Evolutionary conservation across 2,329 filamentous ascomycete genomes (phyloP), one percentile per base, ranked within the genome.

Genomic region (Pseudogymnoascus sp.): DNA sequence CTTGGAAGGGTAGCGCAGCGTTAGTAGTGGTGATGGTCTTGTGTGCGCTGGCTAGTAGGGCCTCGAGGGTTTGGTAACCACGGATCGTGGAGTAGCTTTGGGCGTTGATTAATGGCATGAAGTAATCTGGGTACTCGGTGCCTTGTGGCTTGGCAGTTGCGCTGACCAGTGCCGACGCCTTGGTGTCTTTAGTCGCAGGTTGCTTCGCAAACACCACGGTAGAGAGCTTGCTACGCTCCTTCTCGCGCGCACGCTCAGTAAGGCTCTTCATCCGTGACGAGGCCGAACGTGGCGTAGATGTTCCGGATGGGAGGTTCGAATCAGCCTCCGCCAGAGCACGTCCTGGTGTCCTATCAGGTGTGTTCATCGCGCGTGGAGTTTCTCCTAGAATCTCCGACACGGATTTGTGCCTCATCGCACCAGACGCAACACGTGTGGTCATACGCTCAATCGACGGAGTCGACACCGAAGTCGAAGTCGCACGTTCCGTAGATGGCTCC

Each of bases 21-120:
- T 97, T 92, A 1, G 87, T 80, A 0, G 93, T 97, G 1, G 88
- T 92, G 9, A 97, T 79, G 0, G 92, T 96, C 73, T 99, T 99
- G 70, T 92, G 89, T 3, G 92, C 90, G 48, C 90, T 88, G 61
- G 87, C 83, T 3, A 97, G 78, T 0, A 97, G 81, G 42, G 90
- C 87, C 62, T 89, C 84, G 7, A 87, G 75, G 0, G 82, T 80
- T 62, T 84, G 84, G 78, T 86, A 84, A 78, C 83, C 85, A 60
- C 78, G 80, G 63, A 81, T 85, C 78, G 82, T 85, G 58, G 78
- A 80, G 55, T 80, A 78, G 60, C 78, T 77, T 66, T 80, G 74
- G 45, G 82, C 77, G 68, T 83, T 83, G 35, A 85, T 87, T 52
- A 83, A 76, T 4, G 85, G 83, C 10, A 81, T 84, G 65, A 86